A percentile compares a stretch with the other conserved stretches of the same genome.
Conservation (phyloP, 2,329 filamentous ascomycete genomes). For the Malbranchea zuffiana region DNA sequence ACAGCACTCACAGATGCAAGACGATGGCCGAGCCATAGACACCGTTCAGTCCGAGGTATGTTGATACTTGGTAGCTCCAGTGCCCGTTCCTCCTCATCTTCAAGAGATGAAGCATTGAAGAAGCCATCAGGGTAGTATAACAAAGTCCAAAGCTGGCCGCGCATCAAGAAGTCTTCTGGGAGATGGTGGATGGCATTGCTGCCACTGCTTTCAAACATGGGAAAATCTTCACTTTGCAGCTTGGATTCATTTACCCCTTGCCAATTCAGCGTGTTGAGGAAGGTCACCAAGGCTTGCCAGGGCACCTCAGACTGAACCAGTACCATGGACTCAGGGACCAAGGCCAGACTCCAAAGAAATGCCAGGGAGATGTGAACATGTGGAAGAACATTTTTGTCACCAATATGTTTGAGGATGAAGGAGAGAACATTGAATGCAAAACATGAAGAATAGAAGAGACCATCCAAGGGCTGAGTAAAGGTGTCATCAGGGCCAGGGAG, state of each 20-base stretch:
- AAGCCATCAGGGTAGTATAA: slow-evolving; percentile 40
- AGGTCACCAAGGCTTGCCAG: slow-evolving; percentile 41
- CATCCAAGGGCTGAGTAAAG: slow-evolving; percentile 8
- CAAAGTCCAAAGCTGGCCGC: slow-evolving; percentile 45
- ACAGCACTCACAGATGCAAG: slow-evolving; percentile 33
- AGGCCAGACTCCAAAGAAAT: slow-evolving; percentile 40
- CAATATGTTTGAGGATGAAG: slow-evolving; percentile 37
- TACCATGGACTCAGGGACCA: slow-evolving; percentile 28
- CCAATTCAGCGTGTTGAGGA: slow-evolving; percentile 44
- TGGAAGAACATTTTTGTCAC: slow-evolving; percentile 43
- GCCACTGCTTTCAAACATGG: slow-evolving; percentile 30
- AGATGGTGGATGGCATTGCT: slow-evolving; percentile 37
- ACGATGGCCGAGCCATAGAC: slow-evolving; percentile 40
- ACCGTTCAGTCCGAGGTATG: slow-evolving; percentile 40
- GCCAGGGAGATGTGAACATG: slow-evolving; percentile 45
- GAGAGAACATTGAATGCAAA: slow-evolving; percentile 36
- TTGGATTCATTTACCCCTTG: slow-evolving; percentile 26
- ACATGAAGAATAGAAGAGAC: slow-evolving; percentile 5
- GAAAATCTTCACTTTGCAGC: slow-evolving; percentile 34
- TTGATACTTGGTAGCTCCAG: slow-evolving; percentile 42
- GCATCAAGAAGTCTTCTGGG: slow-evolving; percentile 49
- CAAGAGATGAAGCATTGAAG: slow-evolving; percentile 36
- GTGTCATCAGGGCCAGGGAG: slow-evolving; percentile 19
- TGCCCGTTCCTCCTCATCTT: slow-evolving; percentile 46
- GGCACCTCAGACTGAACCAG: slow-evolving; percentile 37